Evolutionary conservation across 768 basidiomycete species (phyloP).

Genomic region (Macrolepiota dolichaula): DNA sequence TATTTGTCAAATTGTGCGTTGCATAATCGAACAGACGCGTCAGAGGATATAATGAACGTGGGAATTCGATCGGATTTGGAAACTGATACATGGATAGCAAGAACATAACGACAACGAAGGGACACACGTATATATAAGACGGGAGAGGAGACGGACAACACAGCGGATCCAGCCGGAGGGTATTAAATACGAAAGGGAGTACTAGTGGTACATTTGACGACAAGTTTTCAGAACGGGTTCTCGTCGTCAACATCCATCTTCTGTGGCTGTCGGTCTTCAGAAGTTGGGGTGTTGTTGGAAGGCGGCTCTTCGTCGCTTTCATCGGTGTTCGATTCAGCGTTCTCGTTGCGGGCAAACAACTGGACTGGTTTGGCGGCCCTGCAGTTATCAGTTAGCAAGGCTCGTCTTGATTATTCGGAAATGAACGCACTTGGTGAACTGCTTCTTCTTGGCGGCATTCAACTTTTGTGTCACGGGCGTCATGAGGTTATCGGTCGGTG

Average conservation of each 20-base stretch:
- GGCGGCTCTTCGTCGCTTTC: constrained; percentile 24
- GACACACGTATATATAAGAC: constrained; percentile 3
- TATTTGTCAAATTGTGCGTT: too few species aligned
- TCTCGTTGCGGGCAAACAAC: constrained; percentile 52
- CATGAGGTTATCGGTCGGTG: constrained; percentile 94
- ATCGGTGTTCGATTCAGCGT: constrained; percentile 36
- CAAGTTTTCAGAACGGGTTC: constrained; percentile 60
- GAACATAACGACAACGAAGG: constrained; percentile 10
- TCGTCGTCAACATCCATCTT: constrained; percentile 53
- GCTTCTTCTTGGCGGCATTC: constrained; percentile 87
- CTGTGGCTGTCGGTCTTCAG: constrained; percentile 18
- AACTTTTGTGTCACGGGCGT: constrained; percentile 94
- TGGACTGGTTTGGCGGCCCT: constrained; percentile 63
- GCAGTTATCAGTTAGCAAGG: constrained; percentile 8
- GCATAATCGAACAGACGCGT: constrained; percentile 3
- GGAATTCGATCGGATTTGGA: constrained; percentile 19
- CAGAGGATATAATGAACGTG: constrained; percentile 20
- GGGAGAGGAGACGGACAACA: background rate
- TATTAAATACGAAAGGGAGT: background rate
- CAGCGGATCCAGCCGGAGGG: constrained; percentile 10
- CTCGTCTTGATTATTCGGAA: constrained; percentile 5
- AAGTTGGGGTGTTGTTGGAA: background rate
- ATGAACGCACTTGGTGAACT: constrained; percentile 76
- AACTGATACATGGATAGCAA: constrained; percentile 17
- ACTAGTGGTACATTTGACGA: constrained; percentile 13